phyloP scores from a whole-genome alignment of 352 stramenopile genomes.

The Pythium graminicola region DNA sequence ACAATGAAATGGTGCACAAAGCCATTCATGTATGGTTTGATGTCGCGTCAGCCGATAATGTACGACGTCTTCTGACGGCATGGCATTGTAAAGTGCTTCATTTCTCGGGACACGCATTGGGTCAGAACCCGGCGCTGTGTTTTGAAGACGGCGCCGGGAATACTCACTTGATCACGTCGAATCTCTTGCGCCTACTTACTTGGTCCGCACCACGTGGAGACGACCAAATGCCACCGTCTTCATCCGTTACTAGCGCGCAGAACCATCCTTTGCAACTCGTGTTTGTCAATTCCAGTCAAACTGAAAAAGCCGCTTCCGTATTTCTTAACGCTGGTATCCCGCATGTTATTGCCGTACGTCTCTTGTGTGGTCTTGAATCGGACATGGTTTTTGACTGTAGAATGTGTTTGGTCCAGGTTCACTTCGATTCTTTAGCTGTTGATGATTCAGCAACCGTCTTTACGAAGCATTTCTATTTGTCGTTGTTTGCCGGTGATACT shows the following conservation, averaged over 20 bases:
- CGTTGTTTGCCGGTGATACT: constrained; percentile 65
- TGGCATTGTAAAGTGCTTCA: constrained; percentile 70
- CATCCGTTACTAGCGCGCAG: neutral
- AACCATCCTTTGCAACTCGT: constrained; percentile 44
- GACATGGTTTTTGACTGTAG: neutral
- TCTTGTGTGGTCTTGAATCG: neutral
- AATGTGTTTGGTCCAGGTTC: constrained; percentile 27
- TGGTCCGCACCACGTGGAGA: constrained; percentile 33
- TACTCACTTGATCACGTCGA: constrained; percentile 67
- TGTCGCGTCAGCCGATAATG: constrained; percentile 67
- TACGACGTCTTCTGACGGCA: constrained; percentile 70
- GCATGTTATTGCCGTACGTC: constrained; percentile 84
- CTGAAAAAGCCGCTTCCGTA: constrained; percentile 77
- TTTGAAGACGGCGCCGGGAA: constrained; percentile 72
- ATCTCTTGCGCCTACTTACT: constrained; percentile 56
- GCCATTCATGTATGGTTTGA: constrained; percentile 73
- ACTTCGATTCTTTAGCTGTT: constrained; percentile 71
- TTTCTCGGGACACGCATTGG: constrained; percentile 73
- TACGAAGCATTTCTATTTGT: constrained; percentile 82
- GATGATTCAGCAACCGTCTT: constrained; percentile 75
- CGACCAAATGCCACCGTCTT: constrained; percentile 2
- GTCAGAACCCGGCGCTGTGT: constrained; percentile 57
- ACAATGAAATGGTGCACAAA: constrained; percentile 66
- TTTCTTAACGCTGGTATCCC: constrained; percentile 87
- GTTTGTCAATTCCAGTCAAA: constrained; percentile 84